A percentile compares a stretch with the other conserved stretches of the same genome.
phyloP scores from a whole-genome alignment of 2,329 filamentous ascomycete genomes.

The Aspergillus sp. region DNA sequence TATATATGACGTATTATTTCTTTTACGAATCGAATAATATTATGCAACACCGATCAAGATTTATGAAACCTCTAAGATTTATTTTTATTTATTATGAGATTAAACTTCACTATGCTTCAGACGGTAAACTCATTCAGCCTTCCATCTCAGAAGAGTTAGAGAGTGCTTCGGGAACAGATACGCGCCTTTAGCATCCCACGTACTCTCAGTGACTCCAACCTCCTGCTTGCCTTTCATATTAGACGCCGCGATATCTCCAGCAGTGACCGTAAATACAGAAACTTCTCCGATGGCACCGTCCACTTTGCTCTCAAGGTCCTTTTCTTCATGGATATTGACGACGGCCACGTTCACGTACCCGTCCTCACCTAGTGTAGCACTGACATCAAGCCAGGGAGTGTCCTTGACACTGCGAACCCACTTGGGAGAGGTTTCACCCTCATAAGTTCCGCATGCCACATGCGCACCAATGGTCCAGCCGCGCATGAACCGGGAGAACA shows the following conservation, averaged over 20 bases:
- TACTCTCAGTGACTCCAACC: constrained; percentile 56
- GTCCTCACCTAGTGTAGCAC: constrained; percentile 42
- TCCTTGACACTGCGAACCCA: constrained; percentile 50
- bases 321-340: constrained; percentile 64
- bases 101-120: background rate
- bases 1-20: background rate
- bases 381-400: constrained; percentile 55
- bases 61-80: background rate
- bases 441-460: constrained; percentile 59
- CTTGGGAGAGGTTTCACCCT: constrained; percentile 46
- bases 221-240: constrained; percentile 62
- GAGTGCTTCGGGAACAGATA: constrained; percentile 67
- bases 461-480: constrained; percentile 65
- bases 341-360: constrained; percentile 64
- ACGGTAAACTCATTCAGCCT: constrained; percentile 19
- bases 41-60: constrained; percentile 1
- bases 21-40: background rate
- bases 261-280: constrained; percentile 60
- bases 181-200: constrained; percentile 59
- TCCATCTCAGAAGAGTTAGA: constrained; percentile 62
- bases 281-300: constrained; percentile 52
- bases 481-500: constrained; percentile 69
- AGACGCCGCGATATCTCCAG: constrained; percentile 50
- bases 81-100: background rate
- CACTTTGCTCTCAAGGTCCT: constrained; percentile 57